These are phyloP conservation scores for Cryoendolithus antarcticus DNA, from an alignment of 2,329 filamentous ascomycete genomes.

Conservation along the genomic window DNA sequence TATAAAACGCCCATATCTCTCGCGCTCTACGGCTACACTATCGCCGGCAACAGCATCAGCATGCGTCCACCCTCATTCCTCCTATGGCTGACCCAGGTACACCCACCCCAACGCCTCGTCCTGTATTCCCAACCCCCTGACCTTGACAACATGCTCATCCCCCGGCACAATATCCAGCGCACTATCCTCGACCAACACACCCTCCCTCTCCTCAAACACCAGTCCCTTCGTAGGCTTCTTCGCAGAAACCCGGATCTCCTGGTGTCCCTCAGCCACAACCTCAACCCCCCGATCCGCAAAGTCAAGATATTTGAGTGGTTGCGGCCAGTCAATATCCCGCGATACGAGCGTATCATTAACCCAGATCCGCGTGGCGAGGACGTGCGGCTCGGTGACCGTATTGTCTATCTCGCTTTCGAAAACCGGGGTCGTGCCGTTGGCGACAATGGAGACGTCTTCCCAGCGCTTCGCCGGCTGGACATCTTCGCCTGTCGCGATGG, in stretches of 20 bases:
- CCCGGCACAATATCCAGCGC: constrained; percentile 47
- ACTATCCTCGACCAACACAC: constrained; percentile 41
- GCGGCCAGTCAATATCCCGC: constrained; percentile 47
- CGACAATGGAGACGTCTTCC: constrained; percentile 33
- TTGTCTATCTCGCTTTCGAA: constrained; percentile 40
- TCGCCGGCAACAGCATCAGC: too few species aligned
- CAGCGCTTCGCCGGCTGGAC: constrained; percentile 38
- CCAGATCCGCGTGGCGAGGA: constrained; percentile 41
- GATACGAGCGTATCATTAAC: constrained; percentile 38
- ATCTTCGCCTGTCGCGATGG: constrained; percentile 40
- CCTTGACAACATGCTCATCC: constrained; percentile 38
- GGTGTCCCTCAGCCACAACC: constrained; percentile 25
- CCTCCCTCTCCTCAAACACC: constrained; percentile 47
- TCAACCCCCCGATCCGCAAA: constrained; percentile 39
- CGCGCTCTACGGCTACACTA: too few species aligned
- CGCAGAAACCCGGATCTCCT: constrained; percentile 31
- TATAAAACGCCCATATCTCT: too few species aligned
- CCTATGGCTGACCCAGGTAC: constrained; percentile 28
- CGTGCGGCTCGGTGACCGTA: constrained; percentile 39
- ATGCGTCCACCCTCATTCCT: too few species aligned
- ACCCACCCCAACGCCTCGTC: constrained; percentile 32
- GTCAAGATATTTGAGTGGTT: constrained; percentile 47
- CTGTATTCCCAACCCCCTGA: constrained; percentile 27
- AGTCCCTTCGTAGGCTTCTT: constrained; percentile 45
- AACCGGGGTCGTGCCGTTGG: constrained; percentile 45